These are phyloP conservation scores for Melanomma pulvis-pyrius DNA, from an alignment of 495 filamentous ascomycete species.

Conservation along the genomic window DNA sequence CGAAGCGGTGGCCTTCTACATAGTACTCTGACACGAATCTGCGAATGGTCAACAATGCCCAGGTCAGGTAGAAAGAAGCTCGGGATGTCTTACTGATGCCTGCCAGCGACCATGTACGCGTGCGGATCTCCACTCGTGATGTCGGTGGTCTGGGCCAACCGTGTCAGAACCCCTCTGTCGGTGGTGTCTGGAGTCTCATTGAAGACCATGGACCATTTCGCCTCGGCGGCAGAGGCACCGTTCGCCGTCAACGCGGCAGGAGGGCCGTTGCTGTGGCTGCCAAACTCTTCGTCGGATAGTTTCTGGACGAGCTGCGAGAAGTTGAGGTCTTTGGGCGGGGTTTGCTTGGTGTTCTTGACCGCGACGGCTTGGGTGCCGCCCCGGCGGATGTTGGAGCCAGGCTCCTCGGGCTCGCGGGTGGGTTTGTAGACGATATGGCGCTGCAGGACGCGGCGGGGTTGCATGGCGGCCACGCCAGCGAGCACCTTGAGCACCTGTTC, in stretches of 20 bases:
- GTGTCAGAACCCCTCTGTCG: constrained; percentile 44
- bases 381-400: constrained; percentile 39
- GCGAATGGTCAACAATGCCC: constrained; percentile 18
- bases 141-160: constrained; percentile 44
- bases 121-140: constrained; percentile 47
- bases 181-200: constrained; percentile 52
- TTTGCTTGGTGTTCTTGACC: constrained; percentile 29
- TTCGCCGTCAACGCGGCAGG: constrained; percentile 1
- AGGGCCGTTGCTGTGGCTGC: constrained; percentile 14
- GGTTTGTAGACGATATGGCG: constrained; percentile 71
- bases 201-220: constrained; percentile 47
- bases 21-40: constrained; percentile 51
- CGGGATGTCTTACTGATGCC: constrained; percentile 47
- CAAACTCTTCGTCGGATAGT: constrained; percentile 40
- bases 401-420: constrained; percentile 45
- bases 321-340: constrained; percentile 44
- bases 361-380: constrained; percentile 42
- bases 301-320: constrained; percentile 47
- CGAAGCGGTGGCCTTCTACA: constrained; percentile 47
- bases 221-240: background rate
- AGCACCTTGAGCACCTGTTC: constrained; percentile 68
- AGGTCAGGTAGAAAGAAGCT: background rate
- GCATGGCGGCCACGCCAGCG: constrained; percentile 68
- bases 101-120: constrained; percentile 48
- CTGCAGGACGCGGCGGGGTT: constrained; percentile 61